Base-by-base conservation (phyloP, 768 basidiomycete species). In the Lactifluus pinguis region DNA sequence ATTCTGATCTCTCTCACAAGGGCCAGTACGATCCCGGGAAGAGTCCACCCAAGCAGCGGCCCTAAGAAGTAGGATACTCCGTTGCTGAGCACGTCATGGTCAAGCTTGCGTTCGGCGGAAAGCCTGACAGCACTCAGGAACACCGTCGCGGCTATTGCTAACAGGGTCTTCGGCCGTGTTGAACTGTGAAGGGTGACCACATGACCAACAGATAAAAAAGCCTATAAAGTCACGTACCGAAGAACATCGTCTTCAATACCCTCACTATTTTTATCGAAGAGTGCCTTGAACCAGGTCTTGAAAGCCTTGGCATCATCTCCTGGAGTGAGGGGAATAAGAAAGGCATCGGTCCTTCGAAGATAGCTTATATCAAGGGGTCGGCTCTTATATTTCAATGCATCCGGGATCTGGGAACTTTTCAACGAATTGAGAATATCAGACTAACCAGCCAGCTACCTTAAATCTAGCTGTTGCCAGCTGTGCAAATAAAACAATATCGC, bases 241-340 rank as follows among this genome's bases (percentile, higher is more conserved):
- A 76, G 65, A 19, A 89, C 87, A 14, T 80, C 83, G 66, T 92
- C 90, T 65, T 92, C 90, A 30, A 92, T 91, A 1, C 90, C 90
- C 69, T 92, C 90, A 64, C 82, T 89, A 61, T 75, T 74, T 52
- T 75, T 83, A 68, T 90, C 88, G 69, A 92, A 92, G 30, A 92
- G 74, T 0, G 87, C 85, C 67, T 89, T 90, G 65, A 79, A 83
- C 90, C 90, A 92, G 9, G 76, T 74, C 38, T 71, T 68, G 63
- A 72, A 68, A 4, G 72, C 71, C 0, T 52, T 54, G 6, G 52
- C 13, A 32, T 74, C 80, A 53, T 81, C 79, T 34, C 64, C 65
- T 17, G 76, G 71, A 10, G 82, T 74, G 8, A 79, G 76, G 0
- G 71, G 34, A 6, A 75, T 69, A 52, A 79, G 73, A 10, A 79